phyloP scores from a whole-genome alignment of 352 stramenopile species.

The Bremia lactucae region DNA sequence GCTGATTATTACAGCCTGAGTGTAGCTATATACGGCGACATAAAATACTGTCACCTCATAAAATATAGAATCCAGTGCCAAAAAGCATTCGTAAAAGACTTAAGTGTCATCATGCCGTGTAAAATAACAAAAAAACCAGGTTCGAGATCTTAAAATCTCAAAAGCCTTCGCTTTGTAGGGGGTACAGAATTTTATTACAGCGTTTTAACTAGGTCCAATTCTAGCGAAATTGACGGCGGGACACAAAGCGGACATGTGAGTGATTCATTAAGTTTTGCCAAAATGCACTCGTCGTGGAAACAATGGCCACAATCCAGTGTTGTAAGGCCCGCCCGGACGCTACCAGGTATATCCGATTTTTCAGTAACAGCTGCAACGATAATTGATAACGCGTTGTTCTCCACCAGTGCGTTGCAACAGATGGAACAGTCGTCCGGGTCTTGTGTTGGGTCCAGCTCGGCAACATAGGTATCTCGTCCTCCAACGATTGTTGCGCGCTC shows the following conservation, averaged over 20 bases:
- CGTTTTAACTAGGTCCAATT: no score
- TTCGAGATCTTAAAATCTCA: no score
- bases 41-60: no score
- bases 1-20: no score
- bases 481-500: constrained; percentile 27
- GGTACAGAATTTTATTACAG: no score
- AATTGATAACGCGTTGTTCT: constrained; percentile 28
- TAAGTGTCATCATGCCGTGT: no score
- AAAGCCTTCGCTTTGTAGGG: no score
- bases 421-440: constrained; percentile 47
- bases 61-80: no score
- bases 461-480: constrained; percentile 19
- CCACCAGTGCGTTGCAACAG: constrained; percentile 34
- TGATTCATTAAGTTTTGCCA: constrained; percentile 68
- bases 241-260: constrained; percentile 57
- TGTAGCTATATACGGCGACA: no score
- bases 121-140: no score
- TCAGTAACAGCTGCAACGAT: constrained; percentile 16
- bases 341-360: constrained; percentile 7
- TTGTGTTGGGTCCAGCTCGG: constrained; percentile 21
- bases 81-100: no score
- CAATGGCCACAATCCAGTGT: constrained; percentile 72
- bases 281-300: constrained; percentile 83
- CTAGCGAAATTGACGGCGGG: constrained; percentile 6
- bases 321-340: constrained; percentile 40